Base-by-base conservation (phyloP, 495 filamentous ascomycete species). In the Daldinia grandis region DNA sequence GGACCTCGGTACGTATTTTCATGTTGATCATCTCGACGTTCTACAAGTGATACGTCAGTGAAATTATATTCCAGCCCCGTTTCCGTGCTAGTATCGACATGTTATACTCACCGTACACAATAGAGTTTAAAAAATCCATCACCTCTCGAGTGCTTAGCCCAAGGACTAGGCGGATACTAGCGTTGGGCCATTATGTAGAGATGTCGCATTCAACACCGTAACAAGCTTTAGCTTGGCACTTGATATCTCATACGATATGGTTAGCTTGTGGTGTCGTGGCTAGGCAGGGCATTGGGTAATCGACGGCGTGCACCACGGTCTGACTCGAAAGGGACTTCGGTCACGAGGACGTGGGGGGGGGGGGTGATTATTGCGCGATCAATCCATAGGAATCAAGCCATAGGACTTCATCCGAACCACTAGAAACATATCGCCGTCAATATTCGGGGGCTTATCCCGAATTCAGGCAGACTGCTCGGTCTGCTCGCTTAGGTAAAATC, bases 251-350 rank as follows among this genome's bases (percentile, higher is more conserved):
- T 57, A 57, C 31, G 54, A 57, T 25, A 21, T 21, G 19, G 9
- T 24, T 24, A 47, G 19, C 9, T 12, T 5, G 9, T 57, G 54
- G 19, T 37, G 31, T 57, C 9, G 30, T 35, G 3, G 19, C 17
- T 57, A 15, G 19, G 24, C 30, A 37, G 4, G 17, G 10, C 17
- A 57, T 24, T 38, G 19, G 19, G 14, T 31, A 25, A 57, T 27
- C 19, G 12, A 37, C 19, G n/a, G 15, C 12, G n/a, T 25, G 1
- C 54, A 37, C 10, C 33, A 24, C 19, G 3, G 4, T 21, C 12
- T 57, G 54, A 14, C 64, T 53, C n/a, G 6, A 66, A 66, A 42
- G 24, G 42, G 64, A 54, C 14, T n/a, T 66, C 64, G 64, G 64
- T 66, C 64, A 54, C 64, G 64, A 38, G 49, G 5, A 25, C 25